Percentiles rank a stretch among this genome's conserved stretches.
Conservation (phyloP, 768 basidiomycete genomes). For the Phaeolepiota aurea region DNA sequence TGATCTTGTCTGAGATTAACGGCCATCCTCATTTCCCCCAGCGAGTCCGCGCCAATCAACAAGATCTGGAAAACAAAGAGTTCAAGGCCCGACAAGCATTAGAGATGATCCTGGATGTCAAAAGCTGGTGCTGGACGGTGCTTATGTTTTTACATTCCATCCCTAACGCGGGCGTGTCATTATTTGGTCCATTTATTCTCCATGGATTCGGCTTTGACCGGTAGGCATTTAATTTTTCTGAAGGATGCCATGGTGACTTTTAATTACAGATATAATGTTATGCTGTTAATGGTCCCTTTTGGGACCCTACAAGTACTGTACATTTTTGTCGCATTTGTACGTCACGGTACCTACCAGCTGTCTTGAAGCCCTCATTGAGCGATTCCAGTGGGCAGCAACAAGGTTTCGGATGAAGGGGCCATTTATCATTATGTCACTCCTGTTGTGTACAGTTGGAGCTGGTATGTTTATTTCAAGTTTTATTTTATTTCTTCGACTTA, state of each 20-base stretch:
- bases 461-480: neutral
- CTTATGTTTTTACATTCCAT: constrained; percentile 15
- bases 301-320: constrained; percentile 18
- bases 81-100: constrained; percentile 21
- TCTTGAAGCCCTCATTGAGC: neutral
- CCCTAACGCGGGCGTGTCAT: constrained; percentile 15
- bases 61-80: constrained; percentile 21
- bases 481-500: constrained; percentile 9
- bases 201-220: constrained; percentile 22
- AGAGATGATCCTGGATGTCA: constrained; percentile 23
- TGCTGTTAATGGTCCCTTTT: constrained; percentile 21
- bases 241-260: neutral
- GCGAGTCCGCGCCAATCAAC: constrained; percentile 25
- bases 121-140: constrained; percentile 26
- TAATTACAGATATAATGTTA: constrained; percentile 17
- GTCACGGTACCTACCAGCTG: neutral
- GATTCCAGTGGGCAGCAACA: neutral
- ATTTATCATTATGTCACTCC: neutral
- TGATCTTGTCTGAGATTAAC: neutral
- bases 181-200: constrained; percentile 23
- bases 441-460: neutral
- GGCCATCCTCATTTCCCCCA: constrained; percentile 1
- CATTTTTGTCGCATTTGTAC: constrained; percentile 15
- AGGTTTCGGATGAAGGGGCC: neutral
- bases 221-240: constrained; percentile 8